Conservation (phyloP, 306 rosid species). For the Dicorynia guianensis region DNA sequence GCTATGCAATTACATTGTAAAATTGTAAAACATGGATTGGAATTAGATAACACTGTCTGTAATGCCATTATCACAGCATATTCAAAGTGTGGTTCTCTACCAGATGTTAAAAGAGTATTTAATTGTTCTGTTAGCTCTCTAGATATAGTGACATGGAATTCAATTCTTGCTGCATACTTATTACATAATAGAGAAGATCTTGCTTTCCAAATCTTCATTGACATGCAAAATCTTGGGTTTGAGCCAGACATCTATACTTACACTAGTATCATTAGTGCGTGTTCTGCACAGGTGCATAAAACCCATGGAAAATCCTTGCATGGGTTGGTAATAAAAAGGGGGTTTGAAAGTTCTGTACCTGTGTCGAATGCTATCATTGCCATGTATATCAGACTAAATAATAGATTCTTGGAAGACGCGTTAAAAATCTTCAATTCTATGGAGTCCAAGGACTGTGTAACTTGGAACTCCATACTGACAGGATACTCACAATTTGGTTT, state of each 20-base stretch:
- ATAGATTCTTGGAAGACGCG: conserved; percentile 64
- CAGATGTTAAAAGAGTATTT: conserved; percentile 72
- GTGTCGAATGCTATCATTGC: conserved; percentile 78
- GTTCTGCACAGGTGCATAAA: conserved; percentile 53
- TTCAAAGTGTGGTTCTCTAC: conserved; percentile 70
- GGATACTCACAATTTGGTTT: conserved; percentile 74
- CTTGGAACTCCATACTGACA: conserved; percentile 83
- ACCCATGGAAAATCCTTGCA: conserved; percentile 64
- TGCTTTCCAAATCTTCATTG: conserved; percentile 60
- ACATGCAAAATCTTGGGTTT: conserved; percentile 70
- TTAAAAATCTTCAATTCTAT: conserved; percentile 56
- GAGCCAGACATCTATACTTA: conserved; percentile 79
- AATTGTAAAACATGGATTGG: conserved; percentile 67
- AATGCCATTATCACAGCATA: conserved; percentile 76
- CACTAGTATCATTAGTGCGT: conserved; percentile 67
- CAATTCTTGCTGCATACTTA: conserved; percentile 77
- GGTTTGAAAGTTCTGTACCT: conserved; percentile 65
- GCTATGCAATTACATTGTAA: conserved; percentile 71
- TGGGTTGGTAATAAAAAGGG: conserved; percentile 74
- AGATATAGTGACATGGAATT: conserved; percentile 87
- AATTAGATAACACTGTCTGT: conserved; percentile 52
- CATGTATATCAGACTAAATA: conserved; percentile 71
- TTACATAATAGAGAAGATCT: conserved; percentile 57
- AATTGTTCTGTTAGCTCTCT: conserved; percentile 43
- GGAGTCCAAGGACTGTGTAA: conserved; percentile 68